Base-by-base conservation (phyloP, 768 basidiomycete genomes). In the Pleurotus cornucopiae region DNA sequence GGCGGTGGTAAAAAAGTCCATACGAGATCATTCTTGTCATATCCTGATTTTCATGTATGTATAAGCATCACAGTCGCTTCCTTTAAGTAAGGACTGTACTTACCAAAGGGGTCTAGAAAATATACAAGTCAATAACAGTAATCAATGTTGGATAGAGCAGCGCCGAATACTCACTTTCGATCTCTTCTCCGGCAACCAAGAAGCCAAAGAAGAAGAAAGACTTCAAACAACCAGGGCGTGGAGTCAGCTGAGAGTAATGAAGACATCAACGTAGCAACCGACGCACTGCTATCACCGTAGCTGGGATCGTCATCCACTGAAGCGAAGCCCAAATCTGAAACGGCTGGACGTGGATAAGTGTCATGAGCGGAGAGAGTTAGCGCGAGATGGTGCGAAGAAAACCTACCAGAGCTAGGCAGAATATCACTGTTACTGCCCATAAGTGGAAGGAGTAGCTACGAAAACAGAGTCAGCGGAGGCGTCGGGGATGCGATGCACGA, bases 121-220 rank as follows among this genome's bases (percentile, higher is more conserved):
- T 2, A 20, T 44, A 20, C 41, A 13, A 52, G 39, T 7, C 6
- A 49, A 30, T 43, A 38, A 39, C 38, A 25, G 38, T 14, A 14
- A 6, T n/a, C n/a, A 20, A n/a, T 13, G 20, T n/a, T n/a, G 11
- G 41, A 20, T 9, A 44, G 6, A 20, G 20, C 11, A 20, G n/a
- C 7, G 20, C 41, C 4, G 9, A 5, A n/a, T 44, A 72, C 83
- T 62, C 58, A 86, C 85, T 86, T 68, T 88, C 85, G 55, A 88
- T 88, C 68, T 88, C 86, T 67, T 88, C 85, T 41, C 86, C 86
- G 23, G 85, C 85, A 46, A 84, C 84, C 57, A 89, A 66, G 71
- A 88, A 88, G 6, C 86, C 86, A 64, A 86, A 87, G 73, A 86
- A 88, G 55, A 86, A 75, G 66, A 88, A 88, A 61, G 76, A 76